A percentile compares a stretch with the other conserved stretches of the same genome.
These are phyloP conservation scores for Fraxinus floribunda DNA, from an alignment of 305 asterid species.

Conservation along the genomic window DNA sequence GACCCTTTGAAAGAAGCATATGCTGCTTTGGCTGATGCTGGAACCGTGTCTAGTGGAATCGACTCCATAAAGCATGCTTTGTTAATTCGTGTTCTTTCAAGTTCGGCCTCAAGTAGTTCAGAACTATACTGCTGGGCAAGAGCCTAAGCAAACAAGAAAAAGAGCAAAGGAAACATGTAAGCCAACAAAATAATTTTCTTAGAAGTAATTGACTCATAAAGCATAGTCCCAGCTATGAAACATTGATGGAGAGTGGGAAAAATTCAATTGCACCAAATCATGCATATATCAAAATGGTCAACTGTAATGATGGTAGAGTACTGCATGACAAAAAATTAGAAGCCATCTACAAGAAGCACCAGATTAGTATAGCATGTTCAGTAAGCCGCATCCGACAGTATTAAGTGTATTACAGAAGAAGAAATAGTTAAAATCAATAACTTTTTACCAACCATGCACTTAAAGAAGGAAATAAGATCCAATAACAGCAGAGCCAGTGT, in stretches of 20 bases:
- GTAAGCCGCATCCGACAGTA: not conserved
- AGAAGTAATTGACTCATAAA: not conserved
- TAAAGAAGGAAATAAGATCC: conserved; percentile 3
- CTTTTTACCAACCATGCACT: conserved; percentile 8
- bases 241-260: not conserved
- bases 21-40: conserved; percentile 92
- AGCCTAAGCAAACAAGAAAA: conserved; percentile 46
- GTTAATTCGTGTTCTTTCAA: conserved; percentile 87
- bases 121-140: conserved; percentile 93
- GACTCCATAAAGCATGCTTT: conserved; percentile 94
- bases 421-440: not conserved
- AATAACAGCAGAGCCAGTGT: not conserved
- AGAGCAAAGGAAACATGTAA: not conserved
- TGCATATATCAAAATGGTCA: not conserved
- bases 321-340: not conserved
- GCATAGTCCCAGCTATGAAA: not conserved
- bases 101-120: conserved; percentile 84
- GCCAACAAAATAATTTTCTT: not conserved
- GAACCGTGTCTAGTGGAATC: conserved; percentile 65
- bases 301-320: not conserved
- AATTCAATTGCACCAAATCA: not conserved
- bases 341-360: not conserved
- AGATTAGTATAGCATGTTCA: not conserved
- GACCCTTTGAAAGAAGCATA: conserved; percentile 83
- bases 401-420: not conserved